Evolutionary conservation across 306 rosid species (phyloP).

Genomic region (apple (Malus domestica)): DNA sequence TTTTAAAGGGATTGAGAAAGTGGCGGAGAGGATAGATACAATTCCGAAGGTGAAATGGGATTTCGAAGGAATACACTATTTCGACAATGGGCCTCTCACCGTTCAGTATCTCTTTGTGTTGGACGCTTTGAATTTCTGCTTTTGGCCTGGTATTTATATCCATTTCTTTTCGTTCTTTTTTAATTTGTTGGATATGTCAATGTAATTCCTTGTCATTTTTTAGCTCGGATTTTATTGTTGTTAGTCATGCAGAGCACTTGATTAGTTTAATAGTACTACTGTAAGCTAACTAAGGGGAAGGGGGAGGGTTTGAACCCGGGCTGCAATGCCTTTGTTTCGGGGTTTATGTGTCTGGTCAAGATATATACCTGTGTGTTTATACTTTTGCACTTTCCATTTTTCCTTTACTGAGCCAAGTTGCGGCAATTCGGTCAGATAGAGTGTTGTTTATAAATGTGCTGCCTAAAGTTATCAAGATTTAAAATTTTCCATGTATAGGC

Average conservation of each 20-base stretch:
- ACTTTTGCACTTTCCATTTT: neutral
- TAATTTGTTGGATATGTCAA: neutral
- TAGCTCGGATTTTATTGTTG: no score
- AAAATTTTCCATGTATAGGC: neutral
- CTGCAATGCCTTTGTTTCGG: neutral
- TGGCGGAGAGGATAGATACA: constrained; percentile 50
- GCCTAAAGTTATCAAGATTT: neutral
- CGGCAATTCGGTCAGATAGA: neutral
- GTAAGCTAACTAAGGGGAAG: no score
- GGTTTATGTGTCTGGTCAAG: neutral
- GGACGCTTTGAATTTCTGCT: constrained; percentile 92
- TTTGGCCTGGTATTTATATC: constrained; percentile 73
- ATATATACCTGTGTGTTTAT: neutral
- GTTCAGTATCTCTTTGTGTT: constrained; percentile 84
- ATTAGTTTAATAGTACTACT: no score
- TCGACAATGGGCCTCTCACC: constrained; percentile 86
- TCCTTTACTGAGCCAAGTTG: neutral
- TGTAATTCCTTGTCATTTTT: no score
- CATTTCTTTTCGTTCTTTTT: neutral
- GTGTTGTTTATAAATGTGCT: neutral
- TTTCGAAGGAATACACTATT: constrained; percentile 97
- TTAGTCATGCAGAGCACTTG: no score
- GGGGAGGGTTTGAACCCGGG: no score
- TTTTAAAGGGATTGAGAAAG: constrained; percentile 72
- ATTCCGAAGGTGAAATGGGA: constrained; percentile 90